Base-by-base conservation (phyloP, 2,329 filamentous ascomycete species). In the Penicillium nordicum region DNA sequence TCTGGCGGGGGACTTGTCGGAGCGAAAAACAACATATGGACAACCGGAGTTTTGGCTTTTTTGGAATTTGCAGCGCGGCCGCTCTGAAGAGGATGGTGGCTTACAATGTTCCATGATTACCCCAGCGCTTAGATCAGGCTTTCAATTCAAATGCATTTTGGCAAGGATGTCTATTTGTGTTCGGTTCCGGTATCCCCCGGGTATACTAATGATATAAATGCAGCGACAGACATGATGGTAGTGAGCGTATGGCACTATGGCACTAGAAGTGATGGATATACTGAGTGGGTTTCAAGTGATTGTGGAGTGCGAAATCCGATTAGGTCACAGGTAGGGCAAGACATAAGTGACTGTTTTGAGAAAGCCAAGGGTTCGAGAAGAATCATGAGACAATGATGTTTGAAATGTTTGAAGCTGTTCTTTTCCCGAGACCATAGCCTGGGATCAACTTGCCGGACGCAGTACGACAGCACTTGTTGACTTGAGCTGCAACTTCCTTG, bases 21-120 rank as follows among this genome's bases (percentile, higher is more conserved):
- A 55, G 60, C 53, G 58, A 52, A 59, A 53, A 61, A 63, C 55
- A 63, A 62, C 60, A 69, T 59, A 59, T 59, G 64, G 64, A 65
- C 61, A 60, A 60, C 60, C 59, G 71, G 71, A 72, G 69, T 73
- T 72, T 65, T 54, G 69, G 70, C 60, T 65, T 62, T 62, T 63
- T 61, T 63, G 64, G 65, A 63, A 63, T 66, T 66, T 67, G 59
- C 50, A 54, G 55, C 57, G 59, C 30, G 43, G 55, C 50, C 55
- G 45, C 59, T 58, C 41, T 54, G 48, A 52, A 51, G 37, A 54
- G 47, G 44, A 57, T 41, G 53, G 30, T 46, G 57, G 55, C 49
- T 59, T 65, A 65, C 62, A 62, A 64, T 63, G 59, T 66, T 62
- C 61, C 58, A 62, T 64, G 66, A 64, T 56, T 56, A 56, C 53